Evolutionary conservation across 257 asterid genomes (phyloP).

Genomic region (Echium plantagineum): DNA sequence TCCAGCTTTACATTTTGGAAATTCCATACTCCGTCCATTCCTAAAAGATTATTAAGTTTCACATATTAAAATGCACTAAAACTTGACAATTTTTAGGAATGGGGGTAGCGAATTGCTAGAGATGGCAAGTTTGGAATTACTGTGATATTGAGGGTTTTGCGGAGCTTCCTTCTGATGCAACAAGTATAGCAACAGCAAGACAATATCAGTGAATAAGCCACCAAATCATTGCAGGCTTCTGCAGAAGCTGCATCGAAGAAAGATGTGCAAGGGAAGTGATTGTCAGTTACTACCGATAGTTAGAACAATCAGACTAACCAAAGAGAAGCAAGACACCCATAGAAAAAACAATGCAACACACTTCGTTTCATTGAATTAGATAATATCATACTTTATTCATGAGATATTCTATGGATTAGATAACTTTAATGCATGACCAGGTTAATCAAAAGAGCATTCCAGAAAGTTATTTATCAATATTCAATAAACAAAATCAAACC

Average conservation of each 20-base stretch:
- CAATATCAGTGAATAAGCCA: slow-evolving; percentile 77
- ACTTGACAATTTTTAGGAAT: neutral
- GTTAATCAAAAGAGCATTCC: too few species aligned
- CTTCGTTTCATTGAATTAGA: too few species aligned
- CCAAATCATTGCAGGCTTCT: slow-evolving; percentile 72
- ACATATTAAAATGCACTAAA: neutral
- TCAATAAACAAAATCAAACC: too few species aligned
- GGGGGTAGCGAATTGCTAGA: neutral
- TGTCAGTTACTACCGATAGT: too few species aligned
- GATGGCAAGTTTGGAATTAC: slow-evolving; percentile 22
- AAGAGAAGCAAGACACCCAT: too few species aligned
- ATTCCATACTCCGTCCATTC: neutral
- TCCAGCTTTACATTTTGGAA: neutral
- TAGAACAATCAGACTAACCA: too few species aligned
- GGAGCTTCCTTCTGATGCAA: slow-evolving; percentile 72
- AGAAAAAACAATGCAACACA: too few species aligned
- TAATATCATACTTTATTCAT: too few species aligned
- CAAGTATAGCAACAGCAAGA: slow-evolving; percentile 96
- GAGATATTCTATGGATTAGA: too few species aligned
- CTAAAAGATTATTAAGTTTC: neutral
- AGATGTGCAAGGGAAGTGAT: neutral
- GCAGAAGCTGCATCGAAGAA: slow-evolving; percentile 56
- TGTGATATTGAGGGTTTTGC: slow-evolving; percentile 50
- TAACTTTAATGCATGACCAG: too few species aligned
- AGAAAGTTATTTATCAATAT: too few species aligned